phyloP scores from a whole-genome alignment of 306 rosid genomes.

The Glycine tomentella region DNA sequence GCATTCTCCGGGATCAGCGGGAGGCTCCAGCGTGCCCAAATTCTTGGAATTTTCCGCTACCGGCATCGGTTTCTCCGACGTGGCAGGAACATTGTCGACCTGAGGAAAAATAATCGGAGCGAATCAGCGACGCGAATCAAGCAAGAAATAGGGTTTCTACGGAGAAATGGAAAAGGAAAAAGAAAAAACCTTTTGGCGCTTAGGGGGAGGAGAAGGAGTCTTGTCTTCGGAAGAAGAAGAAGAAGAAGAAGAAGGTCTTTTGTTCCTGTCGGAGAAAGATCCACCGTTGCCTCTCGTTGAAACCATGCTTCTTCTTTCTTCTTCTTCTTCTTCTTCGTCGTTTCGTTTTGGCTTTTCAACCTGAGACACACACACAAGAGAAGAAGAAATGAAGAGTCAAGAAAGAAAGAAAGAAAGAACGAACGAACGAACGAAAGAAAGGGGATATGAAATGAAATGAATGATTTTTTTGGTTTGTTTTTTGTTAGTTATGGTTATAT shows the following conservation, averaged over 20 bases:
- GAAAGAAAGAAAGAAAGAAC: no score
- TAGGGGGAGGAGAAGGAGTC: slow-evolving; percentile 82
- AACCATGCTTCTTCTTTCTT: slow-evolving; percentile 82
- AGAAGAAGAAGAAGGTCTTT: slow-evolving; percentile 55
- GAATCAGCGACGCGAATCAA: slow-evolving; percentile 48
- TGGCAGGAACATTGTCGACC: slow-evolving; percentile 76
- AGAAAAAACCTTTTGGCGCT: slow-evolving; percentile 80
- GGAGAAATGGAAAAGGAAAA: no score
- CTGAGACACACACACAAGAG: slow-evolving; percentile 15
- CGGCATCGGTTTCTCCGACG: slow-evolving; percentile 71
- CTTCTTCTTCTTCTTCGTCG: slow-evolving; percentile 46
- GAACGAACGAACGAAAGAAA: no score
- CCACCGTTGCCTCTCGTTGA: slow-evolving; percentile 98
- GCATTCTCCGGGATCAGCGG: slow-evolving; percentile 87
- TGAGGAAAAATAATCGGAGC: slow-evolving; percentile 40
- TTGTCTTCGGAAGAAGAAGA: slow-evolving; percentile 93
- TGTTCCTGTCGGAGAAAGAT: slow-evolving; percentile 81
- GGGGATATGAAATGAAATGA: slow-evolving; percentile 21
- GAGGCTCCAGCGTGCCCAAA: slow-evolving; percentile 54
- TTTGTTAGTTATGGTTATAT: background rate
- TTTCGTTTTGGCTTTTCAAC: slow-evolving; percentile 31
- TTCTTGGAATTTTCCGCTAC: slow-evolving; percentile 82
- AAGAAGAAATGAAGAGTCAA: background rate
- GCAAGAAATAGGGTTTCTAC: background rate
- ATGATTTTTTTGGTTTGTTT: slow-evolving; percentile 11